Conservation (phyloP, 2,329 filamentous ascomycete genomes). For the Aspergillus arachidicola region DNA sequence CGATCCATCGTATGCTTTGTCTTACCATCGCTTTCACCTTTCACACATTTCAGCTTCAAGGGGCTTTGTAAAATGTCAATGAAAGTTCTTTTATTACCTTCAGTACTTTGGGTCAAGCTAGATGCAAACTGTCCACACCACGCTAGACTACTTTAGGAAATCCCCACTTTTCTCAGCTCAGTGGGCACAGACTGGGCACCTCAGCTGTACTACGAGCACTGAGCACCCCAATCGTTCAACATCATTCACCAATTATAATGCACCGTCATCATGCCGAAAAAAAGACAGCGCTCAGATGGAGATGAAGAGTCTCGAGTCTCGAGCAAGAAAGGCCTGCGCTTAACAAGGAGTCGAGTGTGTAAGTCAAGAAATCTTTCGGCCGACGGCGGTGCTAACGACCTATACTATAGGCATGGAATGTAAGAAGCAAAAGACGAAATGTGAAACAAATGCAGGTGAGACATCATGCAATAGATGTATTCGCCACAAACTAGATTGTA, state of each 20-base stretch:
- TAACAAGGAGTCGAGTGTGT: conserved; percentile 2
- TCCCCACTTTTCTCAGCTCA: neutral
- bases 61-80: neutral
- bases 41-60: no score
- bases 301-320: neutral
- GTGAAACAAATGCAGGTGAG: conserved; percentile 22
- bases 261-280: neutral
- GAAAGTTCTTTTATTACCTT: neutral
- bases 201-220: neutral
- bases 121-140: neutral
- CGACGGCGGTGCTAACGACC: neutral
- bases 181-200: neutral
- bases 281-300: neutral
- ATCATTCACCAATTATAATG: neutral
- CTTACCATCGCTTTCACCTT: neutral
- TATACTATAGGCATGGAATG: conserved; percentile 12
- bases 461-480: conserved; percentile 9
- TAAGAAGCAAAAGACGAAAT: conserved; percentile 15
- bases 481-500: conserved; percentile 8
- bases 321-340: neutral
- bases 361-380: neutral
- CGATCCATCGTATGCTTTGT: neutral
- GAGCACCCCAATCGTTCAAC: neutral
- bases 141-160: neutral
- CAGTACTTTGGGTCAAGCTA: neutral